A percentile compares a stretch with the other conserved stretches of the same genome.
Evolutionary conservation across 306 rosid genomes (phyloP).

Genomic region (Geum urbanum): DNA sequence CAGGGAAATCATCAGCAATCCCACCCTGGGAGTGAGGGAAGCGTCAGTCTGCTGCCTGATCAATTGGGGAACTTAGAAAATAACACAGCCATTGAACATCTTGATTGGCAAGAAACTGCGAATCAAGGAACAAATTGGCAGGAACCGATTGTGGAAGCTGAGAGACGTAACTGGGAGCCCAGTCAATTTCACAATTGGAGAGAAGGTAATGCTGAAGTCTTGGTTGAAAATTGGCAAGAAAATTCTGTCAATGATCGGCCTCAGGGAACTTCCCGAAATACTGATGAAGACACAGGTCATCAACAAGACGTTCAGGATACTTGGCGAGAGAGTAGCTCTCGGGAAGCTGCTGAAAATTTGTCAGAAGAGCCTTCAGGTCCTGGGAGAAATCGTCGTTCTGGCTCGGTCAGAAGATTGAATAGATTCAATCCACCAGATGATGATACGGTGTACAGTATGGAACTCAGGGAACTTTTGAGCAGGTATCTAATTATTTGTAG

Average conservation of each 20-base stretch:
- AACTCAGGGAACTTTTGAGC: slow-evolving; percentile 98
- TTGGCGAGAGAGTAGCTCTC: slow-evolving; percentile 64
- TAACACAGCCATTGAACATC: slow-evolving; percentile 41
- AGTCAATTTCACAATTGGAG: slow-evolving; percentile 62
- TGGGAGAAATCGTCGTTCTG: slow-evolving; percentile 68
- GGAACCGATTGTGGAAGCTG: slow-evolving; percentile 57
- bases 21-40: slow-evolving; percentile 50
- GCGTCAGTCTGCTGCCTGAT: slow-evolving; percentile 46
- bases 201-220: slow-evolving; percentile 46
- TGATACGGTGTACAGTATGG: slow-evolving; percentile 98
- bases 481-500: slow-evolving; percentile 46
- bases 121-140: slow-evolving; percentile 60
- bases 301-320: slow-evolving; percentile 52
- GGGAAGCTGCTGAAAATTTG: slow-evolving; percentile 79
- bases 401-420: slow-evolving; percentile 68
- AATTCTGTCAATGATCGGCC: slow-evolving; percentile 60
- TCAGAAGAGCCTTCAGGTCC: slow-evolving; percentile 74
- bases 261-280: slow-evolving; percentile 47
- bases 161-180: slow-evolving; percentile 65
- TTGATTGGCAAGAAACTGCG: slow-evolving; percentile 64
- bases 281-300: slow-evolving; percentile 57
- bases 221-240: slow-evolving; percentile 41
- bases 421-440: slow-evolving; percentile 98
- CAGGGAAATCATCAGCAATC: slow-evolving; percentile 54
- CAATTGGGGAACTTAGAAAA: slow-evolving; percentile 51